Percentiles rank a stretch among this genome's conserved stretches.
phyloP scores from a whole-genome alignment of 371 early-diverging fungal species.

The Enterospora canceri region DNA sequence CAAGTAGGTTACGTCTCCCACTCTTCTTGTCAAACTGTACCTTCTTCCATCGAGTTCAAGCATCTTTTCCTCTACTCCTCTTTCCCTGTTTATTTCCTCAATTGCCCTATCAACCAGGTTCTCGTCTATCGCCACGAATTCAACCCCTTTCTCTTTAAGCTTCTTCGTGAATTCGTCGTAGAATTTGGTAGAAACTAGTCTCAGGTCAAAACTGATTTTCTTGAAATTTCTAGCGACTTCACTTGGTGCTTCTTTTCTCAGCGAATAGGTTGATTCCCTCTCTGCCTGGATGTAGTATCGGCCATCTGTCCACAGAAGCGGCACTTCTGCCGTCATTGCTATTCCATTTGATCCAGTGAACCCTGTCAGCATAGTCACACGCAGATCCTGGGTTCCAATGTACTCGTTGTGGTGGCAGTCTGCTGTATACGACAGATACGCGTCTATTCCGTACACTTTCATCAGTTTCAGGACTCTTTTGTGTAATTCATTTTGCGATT shows the following conservation, averaged over 20 bases:
- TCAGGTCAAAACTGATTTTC: slow-evolving; percentile 37
- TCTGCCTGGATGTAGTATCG: slow-evolving; percentile 90
- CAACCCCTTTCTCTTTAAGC: slow-evolving; percentile 17
- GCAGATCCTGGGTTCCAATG: slow-evolving; percentile 72
- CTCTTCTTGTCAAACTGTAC: neutral
- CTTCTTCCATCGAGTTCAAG: neutral
- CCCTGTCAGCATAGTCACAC: slow-evolving; percentile 80
- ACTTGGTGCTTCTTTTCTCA: slow-evolving; percentile 1
- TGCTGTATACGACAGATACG: slow-evolving; percentile 36
- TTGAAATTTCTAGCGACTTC: slow-evolving; percentile 30
- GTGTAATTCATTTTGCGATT: too few relatives aligned
- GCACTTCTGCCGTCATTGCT: slow-evolving; percentile 64
- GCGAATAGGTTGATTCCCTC: slow-evolving; percentile 63
- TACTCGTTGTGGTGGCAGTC: slow-evolving; percentile 70
- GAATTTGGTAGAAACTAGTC: slow-evolving; percentile 57
- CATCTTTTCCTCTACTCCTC: neutral
- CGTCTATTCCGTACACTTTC: slow-evolving; percentile 29
- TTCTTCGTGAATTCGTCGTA: slow-evolving; percentile 55
- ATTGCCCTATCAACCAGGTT: neutral
- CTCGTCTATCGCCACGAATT: slow-evolving; percentile 18
- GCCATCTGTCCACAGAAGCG: slow-evolving; percentile 75
- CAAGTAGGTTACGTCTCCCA: neutral
- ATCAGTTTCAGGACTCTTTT: slow-evolving; percentile 1
- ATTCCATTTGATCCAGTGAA: slow-evolving; percentile 89
- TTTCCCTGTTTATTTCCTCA: neutral